Conservation (phyloP, 495 filamentous ascomycete genomes). For the Hypoxylon rickii region DNA sequence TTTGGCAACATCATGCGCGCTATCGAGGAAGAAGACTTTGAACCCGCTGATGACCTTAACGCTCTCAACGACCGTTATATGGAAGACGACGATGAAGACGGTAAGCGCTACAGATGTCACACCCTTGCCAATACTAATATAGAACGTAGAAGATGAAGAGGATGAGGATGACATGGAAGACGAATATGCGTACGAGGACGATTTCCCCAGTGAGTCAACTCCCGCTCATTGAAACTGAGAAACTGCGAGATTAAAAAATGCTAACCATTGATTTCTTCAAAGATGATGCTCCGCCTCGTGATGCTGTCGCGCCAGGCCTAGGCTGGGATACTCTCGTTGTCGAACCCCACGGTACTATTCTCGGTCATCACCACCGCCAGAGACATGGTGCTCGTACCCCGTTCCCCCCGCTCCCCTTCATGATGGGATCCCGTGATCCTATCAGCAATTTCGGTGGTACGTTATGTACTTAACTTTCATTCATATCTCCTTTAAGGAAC, state of each 20-base stretch:
- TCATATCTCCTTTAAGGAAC: conserved; percentile 6
- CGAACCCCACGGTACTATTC: conserved; percentile 35
- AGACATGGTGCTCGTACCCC: conserved; percentile 40
- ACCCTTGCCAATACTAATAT: conserved; percentile 14
- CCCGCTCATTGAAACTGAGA: background rate
- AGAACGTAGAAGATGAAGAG: conserved; percentile 62
- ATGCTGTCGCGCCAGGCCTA: conserved; percentile 43
- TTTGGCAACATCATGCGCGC: conserved; percentile 62
- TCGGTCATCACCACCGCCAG: conserved; percentile 33
- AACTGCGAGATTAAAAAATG: background rate
- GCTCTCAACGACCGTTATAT: conserved; percentile 63
- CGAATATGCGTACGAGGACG: conserved; percentile 66
- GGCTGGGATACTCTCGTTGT: conserved; percentile 54
- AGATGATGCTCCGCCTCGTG: conserved; percentile 54
- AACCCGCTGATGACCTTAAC: conserved; percentile 50
- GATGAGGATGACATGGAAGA: conserved; percentile 76
- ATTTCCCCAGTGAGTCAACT: conserved; percentile 68
- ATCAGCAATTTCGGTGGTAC: conserved; percentile 37
- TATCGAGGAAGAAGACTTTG: conserved; percentile 66
- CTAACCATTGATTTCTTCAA: conserved; percentile 33
- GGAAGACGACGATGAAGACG: conserved; percentile 69
- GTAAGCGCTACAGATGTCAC: conserved; percentile 39
- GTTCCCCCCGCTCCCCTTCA: conserved; percentile 46
- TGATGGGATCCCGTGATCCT: conserved; percentile 51
- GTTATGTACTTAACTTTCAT: background rate